phyloP scores from a whole-genome alignment of 164 flowering plant genomes.

The Hamamelis virginiana region DNA sequence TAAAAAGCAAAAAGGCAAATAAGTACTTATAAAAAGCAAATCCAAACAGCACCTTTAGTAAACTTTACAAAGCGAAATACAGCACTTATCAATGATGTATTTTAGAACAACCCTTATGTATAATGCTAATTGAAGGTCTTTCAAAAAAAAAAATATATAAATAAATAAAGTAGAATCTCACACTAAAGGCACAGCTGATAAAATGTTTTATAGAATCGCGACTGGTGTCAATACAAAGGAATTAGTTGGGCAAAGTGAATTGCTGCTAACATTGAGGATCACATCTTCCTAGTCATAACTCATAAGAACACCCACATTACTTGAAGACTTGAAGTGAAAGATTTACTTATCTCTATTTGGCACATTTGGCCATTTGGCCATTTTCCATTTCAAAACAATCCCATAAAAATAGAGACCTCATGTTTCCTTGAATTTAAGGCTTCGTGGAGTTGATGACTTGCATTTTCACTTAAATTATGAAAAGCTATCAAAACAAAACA shows the following conservation, averaged over 20 bases:
- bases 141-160: no score
- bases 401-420: not conserved
- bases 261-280: not conserved
- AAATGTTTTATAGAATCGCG: not conserved
- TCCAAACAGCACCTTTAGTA: no score
- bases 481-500: slow-evolving; percentile 3
- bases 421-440: no score
- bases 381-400: not conserved
- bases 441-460: not conserved
- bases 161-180: not conserved
- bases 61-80: no score
- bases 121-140: not conserved
- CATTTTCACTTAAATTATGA: not conserved
- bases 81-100: not conserved
- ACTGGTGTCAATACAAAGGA: not conserved
- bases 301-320: not conserved
- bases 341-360: not conserved
- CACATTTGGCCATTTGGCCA: not conserved
- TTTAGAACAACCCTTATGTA: not conserved
- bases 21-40: no score
- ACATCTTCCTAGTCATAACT: not conserved
- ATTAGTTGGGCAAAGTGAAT: not conserved
- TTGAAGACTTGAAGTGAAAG: not conserved
- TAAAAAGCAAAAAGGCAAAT: no score
- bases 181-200: not conserved